Evolutionary conservation across 2,329 filamentous ascomycete species (phyloP).

Genomic region (Cladorrhinum sp.): DNA sequence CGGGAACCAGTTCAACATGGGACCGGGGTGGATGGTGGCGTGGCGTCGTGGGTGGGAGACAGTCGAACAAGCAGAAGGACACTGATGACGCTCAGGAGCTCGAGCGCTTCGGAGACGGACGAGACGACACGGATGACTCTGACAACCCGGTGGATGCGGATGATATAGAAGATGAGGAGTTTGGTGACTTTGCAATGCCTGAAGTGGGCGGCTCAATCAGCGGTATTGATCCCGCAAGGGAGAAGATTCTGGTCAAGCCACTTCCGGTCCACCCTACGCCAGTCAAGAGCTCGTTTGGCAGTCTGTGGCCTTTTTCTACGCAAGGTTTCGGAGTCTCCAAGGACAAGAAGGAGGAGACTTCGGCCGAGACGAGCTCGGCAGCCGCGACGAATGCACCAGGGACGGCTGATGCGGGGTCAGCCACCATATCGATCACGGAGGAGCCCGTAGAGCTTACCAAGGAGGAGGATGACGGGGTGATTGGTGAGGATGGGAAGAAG

Average conservation of each 20-base stretch:
- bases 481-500: slow-evolving; percentile 42
- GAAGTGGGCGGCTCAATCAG: slow-evolving; percentile 41
- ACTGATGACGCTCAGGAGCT: slow-evolving; percentile 19
- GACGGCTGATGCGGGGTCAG: slow-evolving; percentile 31
- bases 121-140: slow-evolving; percentile 32
- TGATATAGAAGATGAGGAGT: slow-evolving; percentile 61
- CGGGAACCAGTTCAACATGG: slow-evolving; percentile 30
- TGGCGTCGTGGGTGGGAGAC: slow-evolving; percentile 30
- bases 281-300: slow-evolving; percentile 40
- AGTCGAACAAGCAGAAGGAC: slow-evolving; percentile 14
- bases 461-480: slow-evolving; percentile 25
- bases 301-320: slow-evolving; percentile 58
- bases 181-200: slow-evolving; percentile 67
- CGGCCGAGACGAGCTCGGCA: slow-evolving; percentile 31
- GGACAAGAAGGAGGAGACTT: slow-evolving; percentile 33
- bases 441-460: slow-evolving; percentile 26
- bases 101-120: slow-evolving; percentile 36
- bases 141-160: slow-evolving; percentile 45
- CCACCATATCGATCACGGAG: slow-evolving; percentile 29
- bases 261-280: slow-evolving; percentile 48
- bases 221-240: slow-evolving; percentile 30
- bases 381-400: slow-evolving; percentile 15
- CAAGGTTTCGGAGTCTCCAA: slow-evolving; percentile 35
- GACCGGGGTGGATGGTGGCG: slow-evolving; percentile 39
- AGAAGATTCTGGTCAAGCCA: slow-evolving; percentile 52